Base-by-base conservation (phyloP, 108 stramenopile species). In the Fragilariopsis cylindrus region DNA sequence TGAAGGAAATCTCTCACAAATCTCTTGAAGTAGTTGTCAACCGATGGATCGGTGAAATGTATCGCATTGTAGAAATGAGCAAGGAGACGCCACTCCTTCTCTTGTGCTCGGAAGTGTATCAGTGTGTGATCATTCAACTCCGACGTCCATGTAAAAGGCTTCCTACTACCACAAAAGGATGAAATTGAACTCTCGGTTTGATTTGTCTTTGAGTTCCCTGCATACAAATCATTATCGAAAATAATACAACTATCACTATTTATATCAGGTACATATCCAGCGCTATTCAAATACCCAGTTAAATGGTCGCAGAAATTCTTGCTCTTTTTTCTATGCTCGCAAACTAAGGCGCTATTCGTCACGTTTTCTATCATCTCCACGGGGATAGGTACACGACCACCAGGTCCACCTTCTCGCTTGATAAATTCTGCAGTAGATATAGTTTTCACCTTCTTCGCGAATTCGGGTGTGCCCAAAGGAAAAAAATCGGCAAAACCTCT, bases 401-500 rank as follows among this genome's bases (percentile, higher is more conserved):
- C 45, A 43, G 65, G 53, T 30, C 83, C 82, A 53, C 85, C 84
- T 65, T 93, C 86, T 52, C 44, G 52, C 55, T 82, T 76, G 60
- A 90, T 75, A 58, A 88, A 91, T 45, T 91, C 88, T 65, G 77
- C 72, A 70, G 80, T 88, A 44, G 87, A 70, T 12, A 88, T 85
- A 57, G 77, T 71, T 18, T 81, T 76, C 15, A 90, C 76, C 15
- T 81, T 60, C 53, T 86, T 78, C 3, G 85, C 69, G 47, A 89
- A 87, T 69, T 77, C 78, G 1, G 77, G 70, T 16, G 76, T 80
- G 41, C 72, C 60, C 39, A 93, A 85, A 15, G 88, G 77, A 60
- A 93, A 95, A 74, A 96, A 96, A 65, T 95, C 91, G n/a, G 82
- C 81, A 74, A 95, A 88, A 13, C 87, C 81, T 13, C 90, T 84